Evolutionary conservation across 1,284 basidiomycete genomes (phyloP).

Genomic region (Microbotryum lychnidis-dioicae): DNA sequence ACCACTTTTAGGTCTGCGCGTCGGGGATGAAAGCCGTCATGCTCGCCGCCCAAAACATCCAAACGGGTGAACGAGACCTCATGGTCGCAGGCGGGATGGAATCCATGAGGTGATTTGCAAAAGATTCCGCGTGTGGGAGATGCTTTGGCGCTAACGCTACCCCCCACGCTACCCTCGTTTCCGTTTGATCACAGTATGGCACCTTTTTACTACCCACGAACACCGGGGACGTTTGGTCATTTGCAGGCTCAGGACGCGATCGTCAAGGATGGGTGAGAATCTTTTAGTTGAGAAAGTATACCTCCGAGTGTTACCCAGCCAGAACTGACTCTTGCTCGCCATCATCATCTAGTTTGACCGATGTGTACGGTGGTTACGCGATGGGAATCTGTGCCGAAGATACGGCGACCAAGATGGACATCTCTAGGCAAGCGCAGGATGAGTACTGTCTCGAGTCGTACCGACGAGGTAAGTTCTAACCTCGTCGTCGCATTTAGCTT

Average conservation of each 20-base stretch:
- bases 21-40: conserved; percentile 42
- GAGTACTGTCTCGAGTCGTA: conserved; percentile 85
- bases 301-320: conserved; percentile 13
- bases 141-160: too few relatives aligned
- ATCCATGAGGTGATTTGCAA: conserved; percentile 36
- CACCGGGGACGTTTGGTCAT: conserved; percentile 36
- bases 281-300: conserved; percentile 56
- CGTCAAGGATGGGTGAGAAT: conserved; percentile 44
- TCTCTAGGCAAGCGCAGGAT: conserved; percentile 40
- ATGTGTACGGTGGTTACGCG: conserved; percentile 18
- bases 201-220: conserved; percentile 1
- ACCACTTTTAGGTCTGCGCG: conserved; percentile 37
- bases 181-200: conserved; percentile 43
- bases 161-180: too few relatives aligned
- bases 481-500: too few relatives aligned
- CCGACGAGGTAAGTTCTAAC: conserved; percentile 44
- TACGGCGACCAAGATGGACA: conserved; percentile 38
- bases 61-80: conserved; percentile 38
- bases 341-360: conserved; percentile 30
- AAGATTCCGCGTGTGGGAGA: too few relatives aligned
- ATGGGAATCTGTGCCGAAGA: conserved; percentile 66
- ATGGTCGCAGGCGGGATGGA: conserved; percentile 44
- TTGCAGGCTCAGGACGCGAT: conserved; percentile 36
- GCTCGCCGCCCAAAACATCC: conserved; percentile 41
- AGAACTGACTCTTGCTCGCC: too few relatives aligned